phyloP scores from a whole-genome alignment of 78 protist genomes.

The Guillardia theta region DNA sequence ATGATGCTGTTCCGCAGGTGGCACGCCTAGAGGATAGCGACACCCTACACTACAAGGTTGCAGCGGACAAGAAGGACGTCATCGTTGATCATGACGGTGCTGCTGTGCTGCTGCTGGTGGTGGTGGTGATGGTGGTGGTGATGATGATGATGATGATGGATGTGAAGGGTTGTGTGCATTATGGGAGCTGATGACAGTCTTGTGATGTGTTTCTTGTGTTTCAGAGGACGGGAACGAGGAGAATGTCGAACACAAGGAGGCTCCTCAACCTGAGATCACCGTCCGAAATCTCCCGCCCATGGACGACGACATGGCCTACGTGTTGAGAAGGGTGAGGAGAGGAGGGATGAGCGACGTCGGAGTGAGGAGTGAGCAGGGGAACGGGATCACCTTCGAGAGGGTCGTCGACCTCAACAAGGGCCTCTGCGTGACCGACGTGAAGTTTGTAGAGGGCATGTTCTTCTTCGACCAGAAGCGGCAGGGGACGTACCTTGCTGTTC shows the following conservation, averaged over 20 bases:
- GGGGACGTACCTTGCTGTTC: neutral
- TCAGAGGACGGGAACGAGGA: neutral
- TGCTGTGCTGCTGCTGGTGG: no score
- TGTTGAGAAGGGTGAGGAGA: no score
- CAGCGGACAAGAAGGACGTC: conserved; percentile 4
- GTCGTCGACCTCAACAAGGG: neutral
- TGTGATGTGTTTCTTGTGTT: no score
- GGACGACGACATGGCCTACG: neutral
- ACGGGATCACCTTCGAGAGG: neutral
- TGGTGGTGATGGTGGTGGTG: no score
- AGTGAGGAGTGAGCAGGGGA: no score
- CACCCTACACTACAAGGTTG: neutral
- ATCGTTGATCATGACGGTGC: no score
- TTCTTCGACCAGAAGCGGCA: neutral
- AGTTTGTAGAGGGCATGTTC: neutral
- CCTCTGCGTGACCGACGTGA: neutral
- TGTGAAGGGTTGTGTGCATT: no score
- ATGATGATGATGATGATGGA: no score
- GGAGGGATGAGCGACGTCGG: no score
- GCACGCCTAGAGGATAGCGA: neutral
- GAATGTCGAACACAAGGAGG: neutral
- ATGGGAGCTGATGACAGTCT: no score
- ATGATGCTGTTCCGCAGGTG: neutral
- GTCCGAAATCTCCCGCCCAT: neutral
- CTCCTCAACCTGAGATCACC: neutral